phyloP scores from a whole-genome alignment of 2,329 filamentous ascomycete genomes.

The Didymella sp. region DNA sequence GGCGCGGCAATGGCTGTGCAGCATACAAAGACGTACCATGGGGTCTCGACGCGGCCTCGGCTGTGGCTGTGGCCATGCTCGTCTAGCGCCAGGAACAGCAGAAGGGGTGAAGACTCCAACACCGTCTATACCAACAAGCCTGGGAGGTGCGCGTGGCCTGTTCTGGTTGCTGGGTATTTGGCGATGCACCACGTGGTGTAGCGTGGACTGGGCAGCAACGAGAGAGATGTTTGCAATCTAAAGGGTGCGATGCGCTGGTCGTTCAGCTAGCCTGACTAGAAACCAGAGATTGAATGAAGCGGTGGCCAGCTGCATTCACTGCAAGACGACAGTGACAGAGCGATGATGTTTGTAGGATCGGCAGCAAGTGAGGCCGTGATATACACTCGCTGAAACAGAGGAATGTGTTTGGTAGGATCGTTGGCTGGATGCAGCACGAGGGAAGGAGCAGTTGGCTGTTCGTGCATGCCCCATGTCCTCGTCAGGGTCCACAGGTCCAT shows the following conservation, averaged over 20 bases:
- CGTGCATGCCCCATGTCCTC: conserved; percentile 21
- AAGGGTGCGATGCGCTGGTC: conserved; percentile 11
- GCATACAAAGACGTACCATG: conserved; percentile 50
- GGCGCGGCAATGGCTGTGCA: conserved; percentile 34
- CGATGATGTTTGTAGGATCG: background rate
- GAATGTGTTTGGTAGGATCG: conserved; percentile 15
- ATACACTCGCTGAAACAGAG: conserved; percentile 14
- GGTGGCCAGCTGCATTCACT: background rate
- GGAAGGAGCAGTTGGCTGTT: conserved; percentile 17
- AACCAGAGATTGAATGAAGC: background rate
- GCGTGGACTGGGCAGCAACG: conserved; percentile 28
- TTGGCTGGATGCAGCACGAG: conserved; percentile 15
- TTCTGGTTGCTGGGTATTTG: conserved; percentile 12
- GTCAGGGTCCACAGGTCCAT: conserved; percentile 28
- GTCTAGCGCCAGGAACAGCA: conserved; percentile 20
- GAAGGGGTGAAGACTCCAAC: background rate
- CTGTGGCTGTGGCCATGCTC: conserved; percentile 54
- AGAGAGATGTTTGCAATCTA: conserved; percentile 20
- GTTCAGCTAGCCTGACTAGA: conserved; percentile 7
- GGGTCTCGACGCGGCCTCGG: conserved; percentile 53
- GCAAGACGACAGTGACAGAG: background rate
- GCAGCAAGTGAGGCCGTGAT: background rate
- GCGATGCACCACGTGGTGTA: conserved; percentile 26
- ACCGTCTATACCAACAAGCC: background rate
- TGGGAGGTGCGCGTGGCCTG: conserved; percentile 12